Conservation (phyloP, 2,329 filamentous ascomycete genomes). For the Rugonectria rugulosa region DNA sequence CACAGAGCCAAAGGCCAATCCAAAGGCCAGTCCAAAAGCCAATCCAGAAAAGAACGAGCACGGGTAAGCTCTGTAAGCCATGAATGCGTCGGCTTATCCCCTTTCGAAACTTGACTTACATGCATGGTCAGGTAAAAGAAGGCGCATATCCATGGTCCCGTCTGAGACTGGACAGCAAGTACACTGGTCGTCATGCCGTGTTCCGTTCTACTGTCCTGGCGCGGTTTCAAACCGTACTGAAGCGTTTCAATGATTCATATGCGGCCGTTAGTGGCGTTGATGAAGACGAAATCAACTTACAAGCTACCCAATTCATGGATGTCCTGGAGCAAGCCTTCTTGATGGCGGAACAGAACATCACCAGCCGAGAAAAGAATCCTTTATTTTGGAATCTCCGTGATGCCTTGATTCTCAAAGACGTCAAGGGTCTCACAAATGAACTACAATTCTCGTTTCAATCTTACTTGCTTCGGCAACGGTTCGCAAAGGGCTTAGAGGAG, state of each 20-base stretch:
- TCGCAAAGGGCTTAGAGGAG: conserved; percentile 62
- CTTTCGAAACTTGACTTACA: background rate
- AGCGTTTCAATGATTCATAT: conserved; percentile 30
- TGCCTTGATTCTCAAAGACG: conserved; percentile 63
- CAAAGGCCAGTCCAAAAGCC: no score
- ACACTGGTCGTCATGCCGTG: conserved; percentile 40
- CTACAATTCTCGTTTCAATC: conserved; percentile 74
- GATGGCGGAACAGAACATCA: conserved; percentile 50
- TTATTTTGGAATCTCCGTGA: conserved; percentile 66
- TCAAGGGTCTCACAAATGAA: conserved; percentile 60
- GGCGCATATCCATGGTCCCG: conserved; percentile 46
- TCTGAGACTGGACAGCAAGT: conserved; percentile 38
- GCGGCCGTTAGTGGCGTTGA: conserved; percentile 39
- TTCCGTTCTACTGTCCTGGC: conserved; percentile 46
- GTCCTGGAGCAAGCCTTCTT: conserved; percentile 54
- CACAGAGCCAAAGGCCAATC: no score
- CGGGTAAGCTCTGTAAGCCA: conserved; percentile 36
- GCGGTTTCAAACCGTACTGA: conserved; percentile 48
- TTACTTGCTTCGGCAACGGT: conserved; percentile 64
- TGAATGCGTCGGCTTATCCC: background rate
- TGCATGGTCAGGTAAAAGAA: conserved; percentile 38
- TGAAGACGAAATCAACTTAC: conserved; percentile 52
- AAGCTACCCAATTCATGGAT: conserved; percentile 55
- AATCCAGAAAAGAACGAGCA: no score
- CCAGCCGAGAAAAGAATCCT: conserved; percentile 55